These are phyloP conservation scores for Saccharomycopsis fibuligera DNA, from an alignment of 805 yeast species.

Conservation along the genomic window DNA sequence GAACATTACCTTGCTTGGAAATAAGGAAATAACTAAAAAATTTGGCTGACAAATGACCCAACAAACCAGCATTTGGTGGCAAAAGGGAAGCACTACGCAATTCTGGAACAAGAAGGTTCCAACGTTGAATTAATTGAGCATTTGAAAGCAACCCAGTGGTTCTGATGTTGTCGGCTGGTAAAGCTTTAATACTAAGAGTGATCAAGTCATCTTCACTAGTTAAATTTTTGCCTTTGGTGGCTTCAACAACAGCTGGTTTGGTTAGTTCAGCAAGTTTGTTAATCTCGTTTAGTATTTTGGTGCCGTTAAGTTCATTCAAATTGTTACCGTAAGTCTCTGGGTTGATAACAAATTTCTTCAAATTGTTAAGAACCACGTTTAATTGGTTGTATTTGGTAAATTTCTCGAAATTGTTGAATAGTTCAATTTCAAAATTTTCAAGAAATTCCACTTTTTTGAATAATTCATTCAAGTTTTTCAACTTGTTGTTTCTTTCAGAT, in stretches of 20 bases:
- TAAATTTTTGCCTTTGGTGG: constrained; percentile 25
- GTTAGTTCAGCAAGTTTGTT: constrained; percentile 50
- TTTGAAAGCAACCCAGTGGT: constrained; percentile 61
- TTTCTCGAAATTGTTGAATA: constrained; percentile 37
- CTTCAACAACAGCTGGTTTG: constrained; percentile 32
- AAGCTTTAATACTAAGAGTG: constrained; percentile 38
- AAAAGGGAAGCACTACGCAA: constrained; percentile 81
- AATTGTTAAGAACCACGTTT: constrained; percentile 25
- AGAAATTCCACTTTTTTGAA: constrained; percentile 48
- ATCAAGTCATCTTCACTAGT: constrained; percentile 45
- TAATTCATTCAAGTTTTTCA: constrained; percentile 60
- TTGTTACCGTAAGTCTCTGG: constrained; percentile 21
- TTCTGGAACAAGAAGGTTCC: constrained; percentile 77
- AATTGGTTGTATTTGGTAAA: constrained; percentile 34
- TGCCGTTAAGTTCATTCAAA: constrained; percentile 35
- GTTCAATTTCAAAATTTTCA: constrained; percentile 43
- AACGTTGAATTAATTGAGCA: constrained; percentile 71
- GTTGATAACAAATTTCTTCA: constrained; percentile 15
- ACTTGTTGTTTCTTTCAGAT: constrained; percentile 70
- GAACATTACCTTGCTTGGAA: constrained; percentile 56
- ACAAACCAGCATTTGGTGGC: constrained; percentile 93
- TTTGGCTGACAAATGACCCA: constrained; percentile 82
- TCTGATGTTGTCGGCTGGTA: constrained; percentile 39
- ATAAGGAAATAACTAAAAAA: constrained; percentile 70
- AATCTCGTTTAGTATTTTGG: constrained; percentile 53